Conservation (phyloP, 345 rosid species). For the Streptanthus diversifolius region DNA sequence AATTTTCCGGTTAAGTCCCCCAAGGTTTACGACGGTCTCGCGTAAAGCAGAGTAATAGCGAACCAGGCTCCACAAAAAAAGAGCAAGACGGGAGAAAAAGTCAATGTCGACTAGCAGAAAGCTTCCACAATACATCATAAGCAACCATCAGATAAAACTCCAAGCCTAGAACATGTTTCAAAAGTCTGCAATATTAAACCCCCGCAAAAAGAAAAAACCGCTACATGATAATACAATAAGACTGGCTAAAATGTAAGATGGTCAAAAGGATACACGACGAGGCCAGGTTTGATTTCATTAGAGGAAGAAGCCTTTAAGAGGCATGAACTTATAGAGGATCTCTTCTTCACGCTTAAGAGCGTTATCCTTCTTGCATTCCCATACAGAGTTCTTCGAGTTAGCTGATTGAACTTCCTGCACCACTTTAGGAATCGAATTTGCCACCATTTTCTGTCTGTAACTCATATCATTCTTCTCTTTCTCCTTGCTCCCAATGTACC, state of each 20-base stretch:
- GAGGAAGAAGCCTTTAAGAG: conserved; percentile 49
- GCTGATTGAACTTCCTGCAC: conserved; percentile 58
- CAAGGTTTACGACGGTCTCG: no score
- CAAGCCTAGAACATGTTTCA: background rate
- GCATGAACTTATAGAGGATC: conserved; percentile 52
- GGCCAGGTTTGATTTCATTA: conserved; percentile 10
- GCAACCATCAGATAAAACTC: background rate
- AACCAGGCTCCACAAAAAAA: background rate
- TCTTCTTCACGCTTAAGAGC: conserved; percentile 50
- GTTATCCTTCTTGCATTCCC: conserved; percentile 53
- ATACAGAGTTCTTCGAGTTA: conserved; percentile 46
- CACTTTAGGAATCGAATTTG: conserved; percentile 45
- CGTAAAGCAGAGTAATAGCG: background rate
- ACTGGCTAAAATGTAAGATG: background rate
- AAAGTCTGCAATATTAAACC: background rate
- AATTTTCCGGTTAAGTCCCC: no score
- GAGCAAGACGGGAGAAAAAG: background rate
- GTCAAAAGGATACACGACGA: background rate
- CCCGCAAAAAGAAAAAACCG: background rate
- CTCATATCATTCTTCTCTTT: conserved; percentile 40
- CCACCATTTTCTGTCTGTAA: conserved; percentile 48
- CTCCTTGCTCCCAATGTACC: conserved; percentile 43
- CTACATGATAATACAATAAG: conserved; percentile 8
- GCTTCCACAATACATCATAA: background rate
- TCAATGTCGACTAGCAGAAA: background rate